Evolutionary conservation across 306 rosid genomes (phyloP), one percentile per base, ranked within the genome.

Genomic region (Chamaecrista fasciculata): DNA sequence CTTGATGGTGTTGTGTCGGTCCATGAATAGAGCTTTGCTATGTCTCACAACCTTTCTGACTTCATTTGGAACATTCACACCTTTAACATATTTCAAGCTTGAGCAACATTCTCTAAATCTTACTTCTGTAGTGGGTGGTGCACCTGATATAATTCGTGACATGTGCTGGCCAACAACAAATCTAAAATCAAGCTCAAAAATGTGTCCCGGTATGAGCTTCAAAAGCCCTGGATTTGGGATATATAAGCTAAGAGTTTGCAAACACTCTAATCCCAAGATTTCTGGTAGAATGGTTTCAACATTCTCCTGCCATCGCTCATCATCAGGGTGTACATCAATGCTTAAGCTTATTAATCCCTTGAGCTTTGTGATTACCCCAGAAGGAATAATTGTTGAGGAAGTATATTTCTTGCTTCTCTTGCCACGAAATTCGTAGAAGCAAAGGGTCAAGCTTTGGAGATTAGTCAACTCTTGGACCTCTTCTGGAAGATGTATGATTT

Each of bases 311-410:
- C 62, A 56, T 3, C 62, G 7, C 14, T 56, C 40, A 29, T 56
- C 62, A 29, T 71, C 66, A 3, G 67, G 75, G 7, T 57, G 28
- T 8, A 70, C 75, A 70, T 70, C 57, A 43, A 70, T 19, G 33
- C 23, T 70, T 2, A 70, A 43, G 11, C 26, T 18, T 26, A 7
- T 57, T 7, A 69, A 11, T 14, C 5, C 8, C 8, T 8, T 9
- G 8, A 69, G 11, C 12, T 40, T 19, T 7, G 51, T 60, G 19
- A 72, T 72, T 24, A 72, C 50, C 1, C 40, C 52, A 4, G 4
- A 36, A 33, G 69, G 51, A 62, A 72, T 33, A 14, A 56, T 56
- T 1, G 42, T 29, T 49, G 60, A 31, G 3, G 24, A 6, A 1
- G 8, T 39, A 43, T 28, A 20, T 23, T 36, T 9, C 37, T 7